Conservation (phyloP, 108 stramenopile species). For the Nitzschia palea region DNA sequence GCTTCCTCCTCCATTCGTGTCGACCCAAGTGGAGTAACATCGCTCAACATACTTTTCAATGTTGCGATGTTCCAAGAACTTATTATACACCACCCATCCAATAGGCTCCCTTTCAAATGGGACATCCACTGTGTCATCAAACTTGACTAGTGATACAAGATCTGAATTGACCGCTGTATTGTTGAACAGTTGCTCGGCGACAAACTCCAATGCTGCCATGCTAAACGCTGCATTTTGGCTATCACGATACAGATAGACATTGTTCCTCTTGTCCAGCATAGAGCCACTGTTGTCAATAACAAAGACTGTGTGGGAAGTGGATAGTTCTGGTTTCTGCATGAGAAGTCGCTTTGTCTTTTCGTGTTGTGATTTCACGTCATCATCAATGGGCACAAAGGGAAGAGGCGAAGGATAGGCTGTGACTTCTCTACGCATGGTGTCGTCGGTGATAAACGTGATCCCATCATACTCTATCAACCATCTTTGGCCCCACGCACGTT, state of each 20-base stretch:
- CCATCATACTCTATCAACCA: constrained; percentile 55
- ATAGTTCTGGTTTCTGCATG: constrained; percentile 49
- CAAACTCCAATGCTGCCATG: constrained; percentile 52
- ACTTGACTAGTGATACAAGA: constrained; percentile 58
- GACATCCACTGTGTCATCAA: constrained; percentile 33
- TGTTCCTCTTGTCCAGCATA: constrained; percentile 28
- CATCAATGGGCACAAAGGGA: constrained; percentile 31
- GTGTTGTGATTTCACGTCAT: constrained; percentile 26
- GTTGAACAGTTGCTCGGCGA: constrained; percentile 60
- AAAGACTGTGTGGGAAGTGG: constrained; percentile 54
- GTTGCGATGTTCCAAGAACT: constrained; percentile 36
- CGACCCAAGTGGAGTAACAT: constrained; percentile 10
- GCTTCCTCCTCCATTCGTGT: constrained; percentile 11
- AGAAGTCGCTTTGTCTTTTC: constrained; percentile 30
- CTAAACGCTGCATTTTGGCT: constrained; percentile 54
- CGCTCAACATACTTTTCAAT: constrained; percentile 13
- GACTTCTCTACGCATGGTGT: constrained; percentile 34
- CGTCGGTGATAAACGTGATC: constrained; percentile 53
- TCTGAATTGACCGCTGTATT: constrained; percentile 46
- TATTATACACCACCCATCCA: constrained; percentile 68
- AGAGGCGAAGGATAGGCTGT: constrained; percentile 53
- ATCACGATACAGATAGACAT: constrained; percentile 49
- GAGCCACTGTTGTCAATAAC: constrained; percentile 67
- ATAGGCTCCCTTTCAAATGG: constrained; percentile 46
- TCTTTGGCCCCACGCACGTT: constrained; percentile 34